Conservation (phyloP, 2,329 filamentous ascomycete species). For the Clonostachys sp. region DNA sequence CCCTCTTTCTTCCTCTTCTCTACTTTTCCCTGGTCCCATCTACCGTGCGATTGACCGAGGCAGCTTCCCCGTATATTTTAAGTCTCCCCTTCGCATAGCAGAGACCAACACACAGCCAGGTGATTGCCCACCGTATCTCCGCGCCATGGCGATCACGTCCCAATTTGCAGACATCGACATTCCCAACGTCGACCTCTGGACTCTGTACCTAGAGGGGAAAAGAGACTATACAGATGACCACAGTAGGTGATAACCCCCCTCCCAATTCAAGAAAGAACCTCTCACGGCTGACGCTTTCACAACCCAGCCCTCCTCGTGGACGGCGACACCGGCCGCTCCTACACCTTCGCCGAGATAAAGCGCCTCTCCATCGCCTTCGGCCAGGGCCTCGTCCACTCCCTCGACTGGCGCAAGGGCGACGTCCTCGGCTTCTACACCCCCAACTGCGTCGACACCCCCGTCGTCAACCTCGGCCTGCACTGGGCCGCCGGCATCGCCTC, state of each 20-base stretch:
- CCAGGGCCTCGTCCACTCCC: slow-evolving; percentile 67
- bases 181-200: slow-evolving; percentile 74
- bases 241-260: slow-evolving; percentile 38
- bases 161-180: slow-evolving; percentile 61
- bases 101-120: no score
- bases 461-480: slow-evolving; percentile 70
- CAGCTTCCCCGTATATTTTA: no score
- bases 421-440: slow-evolving; percentile 79
- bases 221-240: slow-evolving; percentile 69
- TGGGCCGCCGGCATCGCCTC: slow-evolving; percentile 81
- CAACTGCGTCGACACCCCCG: slow-evolving; percentile 79
- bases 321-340: slow-evolving; percentile 59
- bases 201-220: slow-evolving; percentile 68
- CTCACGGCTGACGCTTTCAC: background rate
- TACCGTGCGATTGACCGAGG: no score
- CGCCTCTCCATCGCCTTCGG: slow-evolving; percentile 70
- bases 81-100: no score
- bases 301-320: slow-evolving; percentile 71
- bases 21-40: no score
- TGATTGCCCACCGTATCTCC: no score
- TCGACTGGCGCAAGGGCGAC: slow-evolving; percentile 79
- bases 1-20: no score
- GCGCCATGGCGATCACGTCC: slow-evolving; percentile 66
- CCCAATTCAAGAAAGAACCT: background rate
- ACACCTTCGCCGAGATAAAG: slow-evolving; percentile 68